Base-by-base conservation (phyloP, 1,284 basidiomycete species). In the Moesziomyces sp. region DNA sequence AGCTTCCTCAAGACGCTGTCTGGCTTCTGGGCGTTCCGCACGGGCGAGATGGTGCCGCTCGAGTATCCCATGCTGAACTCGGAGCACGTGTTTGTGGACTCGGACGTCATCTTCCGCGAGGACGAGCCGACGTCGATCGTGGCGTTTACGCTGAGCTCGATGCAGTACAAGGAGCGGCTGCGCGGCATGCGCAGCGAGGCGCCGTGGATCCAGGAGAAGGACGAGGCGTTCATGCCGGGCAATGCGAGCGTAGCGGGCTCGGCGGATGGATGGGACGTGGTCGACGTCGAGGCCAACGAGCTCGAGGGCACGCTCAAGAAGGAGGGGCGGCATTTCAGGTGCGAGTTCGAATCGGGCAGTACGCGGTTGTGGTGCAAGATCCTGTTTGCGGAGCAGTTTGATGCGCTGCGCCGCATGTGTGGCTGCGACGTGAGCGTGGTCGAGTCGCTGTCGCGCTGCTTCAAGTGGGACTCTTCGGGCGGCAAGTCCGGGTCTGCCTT, bases 101-200 rank as follows among this genome's bases (percentile, higher is more conserved):
- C 93, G 16, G 91, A 91, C 1, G 52, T 81, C 42, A 96, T 98
- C 51, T 92, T 99, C 26, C 89, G 97, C 23, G 96, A 95, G 50
- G 95, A 98, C 83, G 97, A 99, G 84, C 97, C 97, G 3, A 97
- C 94, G 0, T 97, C 94, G 10, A 97, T 99, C 78, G 96, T 99
- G 73, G 96, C 97, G 4, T 90, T 98, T 58, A 94, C 94, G 10
- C 86, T 99, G 47, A 93, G 93, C 78, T 95, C 94, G 3, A 91
- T 91, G 24, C 91, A 92, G 72, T 97, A 98, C 84, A 69, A 74
- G 43, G 79, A 82, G 43, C 76, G 78, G 47, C 67, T 83, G 42
- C 65, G 55, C 24, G 70, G 74, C 19, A 68, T 80, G 58, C 75
- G 66, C 18, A 66, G 65, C 40, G 61, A 69, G 60, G 60, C 28